A percentile compares a stretch with the other conserved stretches of the same genome.
Evolutionary conservation across 371 early-diverging fungal species (phyloP).

Genomic region (Saksenaea vasiformis): DNA sequence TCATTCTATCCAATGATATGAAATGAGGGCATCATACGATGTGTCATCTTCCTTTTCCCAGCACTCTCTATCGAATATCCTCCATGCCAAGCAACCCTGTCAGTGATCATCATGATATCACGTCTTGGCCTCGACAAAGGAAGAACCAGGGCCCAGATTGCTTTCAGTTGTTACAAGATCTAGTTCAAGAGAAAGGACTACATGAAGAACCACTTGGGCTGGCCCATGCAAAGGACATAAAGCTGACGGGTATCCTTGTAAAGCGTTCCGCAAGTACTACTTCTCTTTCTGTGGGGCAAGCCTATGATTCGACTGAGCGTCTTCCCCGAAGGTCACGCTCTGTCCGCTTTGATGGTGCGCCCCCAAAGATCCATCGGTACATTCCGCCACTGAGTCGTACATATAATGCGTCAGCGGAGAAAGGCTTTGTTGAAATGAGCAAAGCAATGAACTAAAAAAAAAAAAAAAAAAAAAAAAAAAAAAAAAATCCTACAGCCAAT

Average conservation of each 20-base stretch:
- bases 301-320: neutral
- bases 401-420: neutral
- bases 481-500: no score
- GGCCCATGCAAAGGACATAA: neutral
- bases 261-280: neutral
- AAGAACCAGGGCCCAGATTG: neutral
- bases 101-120: neutral
- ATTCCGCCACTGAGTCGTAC: neutral
- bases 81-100: neutral
- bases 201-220: neutral
- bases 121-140: neutral
- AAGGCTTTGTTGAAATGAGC: neutral
- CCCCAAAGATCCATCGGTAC: constrained; percentile 4
- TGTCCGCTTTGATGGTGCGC: constrained; percentile 1
- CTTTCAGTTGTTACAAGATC: neutral
- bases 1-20: neutral
- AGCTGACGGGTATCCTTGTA: neutral
- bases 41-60: neutral
- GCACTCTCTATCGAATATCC: neutral
- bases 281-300: neutral
- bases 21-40: neutral
- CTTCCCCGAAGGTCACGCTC: constrained; percentile 7
- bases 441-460: neutral
- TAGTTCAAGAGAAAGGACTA: neutral
- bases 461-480: no score